Evolutionary conservation across 2,329 filamentous ascomycete genomes (phyloP).

Genomic region (Bisporella sp.): DNA sequence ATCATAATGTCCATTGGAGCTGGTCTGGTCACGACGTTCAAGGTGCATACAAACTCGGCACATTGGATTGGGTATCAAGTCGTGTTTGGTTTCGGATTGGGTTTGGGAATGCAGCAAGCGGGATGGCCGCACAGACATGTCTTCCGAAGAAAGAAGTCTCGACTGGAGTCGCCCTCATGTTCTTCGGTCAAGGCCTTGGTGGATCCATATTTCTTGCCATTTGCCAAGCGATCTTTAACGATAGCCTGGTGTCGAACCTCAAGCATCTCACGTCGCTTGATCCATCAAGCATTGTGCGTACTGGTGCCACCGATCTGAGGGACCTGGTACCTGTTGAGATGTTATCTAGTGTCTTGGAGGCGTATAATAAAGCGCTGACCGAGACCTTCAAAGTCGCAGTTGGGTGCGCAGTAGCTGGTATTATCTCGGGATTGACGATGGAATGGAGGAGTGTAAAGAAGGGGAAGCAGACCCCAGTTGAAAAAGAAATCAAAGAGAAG

Average conservation of each 20-base stretch:
- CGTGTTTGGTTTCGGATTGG: constrained; percentile 19
- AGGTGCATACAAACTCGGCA: constrained; percentile 14
- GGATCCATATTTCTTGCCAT: constrained; percentile 20
- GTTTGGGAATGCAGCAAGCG: constrained; percentile 17
- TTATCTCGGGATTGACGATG: constrained; percentile 40
- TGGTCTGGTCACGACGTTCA: constrained; percentile 31
- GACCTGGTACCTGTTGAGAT: constrained; percentile 32
- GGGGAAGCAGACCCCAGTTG: background rate
- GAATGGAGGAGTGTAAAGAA: constrained; percentile 9
- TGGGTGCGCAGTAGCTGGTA: constrained; percentile 42
- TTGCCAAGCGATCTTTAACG: constrained; percentile 23
- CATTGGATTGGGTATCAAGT: constrained; percentile 30
- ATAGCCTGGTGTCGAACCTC: constrained; percentile 15
- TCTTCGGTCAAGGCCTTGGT: constrained; percentile 20
- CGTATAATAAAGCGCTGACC: constrained; percentile 46
- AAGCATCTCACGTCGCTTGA: constrained; percentile 1
- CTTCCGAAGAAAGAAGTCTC: constrained; percentile 20
- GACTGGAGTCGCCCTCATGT: constrained; percentile 17
- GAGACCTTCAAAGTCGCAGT: constrained; percentile 47
- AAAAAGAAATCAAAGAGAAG: too few relatives aligned
- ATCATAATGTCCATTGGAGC: constrained; percentile 27
- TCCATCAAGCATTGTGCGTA: constrained; percentile 10
- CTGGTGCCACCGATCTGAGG: constrained; percentile 46
- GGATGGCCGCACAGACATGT: constrained; percentile 19
- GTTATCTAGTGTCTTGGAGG: constrained; percentile 37